phyloP scores from a whole-genome alignment of 306 rosid genomes.

The Datisca glomerata region DNA sequence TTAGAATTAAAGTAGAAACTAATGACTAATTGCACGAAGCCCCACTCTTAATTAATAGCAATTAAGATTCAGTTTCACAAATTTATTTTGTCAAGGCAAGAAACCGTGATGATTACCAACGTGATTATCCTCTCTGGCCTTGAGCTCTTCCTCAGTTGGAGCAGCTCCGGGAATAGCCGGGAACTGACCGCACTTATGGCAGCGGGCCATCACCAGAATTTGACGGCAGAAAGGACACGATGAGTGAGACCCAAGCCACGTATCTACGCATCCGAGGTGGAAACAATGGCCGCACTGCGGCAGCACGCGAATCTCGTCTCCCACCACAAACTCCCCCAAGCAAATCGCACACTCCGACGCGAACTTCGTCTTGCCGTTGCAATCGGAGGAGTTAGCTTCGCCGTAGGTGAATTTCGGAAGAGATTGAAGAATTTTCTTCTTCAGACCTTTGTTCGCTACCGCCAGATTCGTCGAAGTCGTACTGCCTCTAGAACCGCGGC shows the following conservation, averaged over 20 bases:
- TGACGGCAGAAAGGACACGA: slow-evolving; percentile 74
- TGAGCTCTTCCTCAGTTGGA: slow-evolving; percentile 16
- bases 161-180: slow-evolving; percentile 20
- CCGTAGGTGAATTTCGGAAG: slow-evolving; percentile 52
- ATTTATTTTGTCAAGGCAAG: no score
- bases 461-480: slow-evolving; percentile 11
- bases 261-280: slow-evolving; percentile 53
- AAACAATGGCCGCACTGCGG: slow-evolving; percentile 74
- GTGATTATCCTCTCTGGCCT: no score
- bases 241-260: slow-evolving; percentile 66
- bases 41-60: no score
- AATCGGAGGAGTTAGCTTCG: not conserved
- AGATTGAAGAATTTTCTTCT: slow-evolving; percentile 67
- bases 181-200: slow-evolving; percentile 61
- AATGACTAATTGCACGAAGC: no score
- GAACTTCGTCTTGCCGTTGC: no score
- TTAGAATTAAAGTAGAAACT: no score
- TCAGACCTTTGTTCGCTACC: slow-evolving; percentile 51
- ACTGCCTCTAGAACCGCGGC: slow-evolving; percentile 18
- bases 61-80: no score
- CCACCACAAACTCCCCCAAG: slow-evolving; percentile 41
- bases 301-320: slow-evolving; percentile 54
- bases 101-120: no score
- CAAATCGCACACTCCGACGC: slow-evolving; percentile 72
- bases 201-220: slow-evolving; percentile 39